phyloP scores from a whole-genome alignment of 1,284 basidiomycete species.

The Peniophora sp. region DNA sequence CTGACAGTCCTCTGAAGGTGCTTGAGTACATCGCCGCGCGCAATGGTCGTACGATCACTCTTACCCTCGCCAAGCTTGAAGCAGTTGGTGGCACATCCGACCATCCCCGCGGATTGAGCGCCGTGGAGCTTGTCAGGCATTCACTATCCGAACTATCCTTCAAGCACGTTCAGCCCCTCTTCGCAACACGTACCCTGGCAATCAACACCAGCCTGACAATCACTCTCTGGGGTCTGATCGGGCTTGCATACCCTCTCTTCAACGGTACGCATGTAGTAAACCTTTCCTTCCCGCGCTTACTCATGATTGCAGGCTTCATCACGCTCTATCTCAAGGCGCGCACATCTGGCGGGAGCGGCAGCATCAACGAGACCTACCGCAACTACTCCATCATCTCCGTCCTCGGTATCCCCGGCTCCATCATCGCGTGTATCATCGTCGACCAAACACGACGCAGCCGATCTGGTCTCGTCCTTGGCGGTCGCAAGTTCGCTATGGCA shows the following conservation, averaged over 20 bases:
- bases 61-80: constrained; percentile 37
- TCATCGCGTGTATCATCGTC: constrained; percentile 47
- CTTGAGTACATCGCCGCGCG: constrained; percentile 41
- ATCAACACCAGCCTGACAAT: constrained; percentile 46
- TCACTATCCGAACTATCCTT: constrained; percentile 35
- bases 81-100: constrained; percentile 20
- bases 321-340: constrained; percentile 41
- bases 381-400: constrained; percentile 43
- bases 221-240: constrained; percentile 48
- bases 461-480: constrained; percentile 29
- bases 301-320: constrained; percentile 26
- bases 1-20: constrained; percentile 22
- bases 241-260: constrained; percentile 56
- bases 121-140: constrained; percentile 25
- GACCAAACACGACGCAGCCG: constrained; percentile 32
- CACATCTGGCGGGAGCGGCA: constrained; percentile 21
- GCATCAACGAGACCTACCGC: constrained; percentile 32
- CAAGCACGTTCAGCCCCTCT: constrained; percentile 41
- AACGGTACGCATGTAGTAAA: constrained; percentile 15
- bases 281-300: too few species aligned
- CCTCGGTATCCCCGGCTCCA: constrained; percentile 49
- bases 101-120: constrained; percentile 13
- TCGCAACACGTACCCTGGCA: constrained; percentile 39
- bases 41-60: constrained; percentile 38
- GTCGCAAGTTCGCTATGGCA: constrained; percentile 45